Evolutionary conservation across 768 basidiomycete species (phyloP).

Genomic region (Leccinum aurantiacum): DNA sequence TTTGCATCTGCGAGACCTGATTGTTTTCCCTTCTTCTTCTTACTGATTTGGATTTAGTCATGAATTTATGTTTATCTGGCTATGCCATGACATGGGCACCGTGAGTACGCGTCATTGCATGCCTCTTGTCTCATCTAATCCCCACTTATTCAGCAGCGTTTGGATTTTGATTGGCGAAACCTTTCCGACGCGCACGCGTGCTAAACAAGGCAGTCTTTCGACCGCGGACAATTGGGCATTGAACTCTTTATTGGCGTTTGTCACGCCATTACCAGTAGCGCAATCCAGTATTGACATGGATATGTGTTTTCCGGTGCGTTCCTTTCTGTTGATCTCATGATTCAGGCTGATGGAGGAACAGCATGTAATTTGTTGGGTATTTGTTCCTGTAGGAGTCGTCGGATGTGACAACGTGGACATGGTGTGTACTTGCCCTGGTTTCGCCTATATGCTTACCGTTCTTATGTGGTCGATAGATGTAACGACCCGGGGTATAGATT

Average conservation of each 20-base stretch:
- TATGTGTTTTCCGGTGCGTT: conserved; percentile 64
- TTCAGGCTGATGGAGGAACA: conserved; percentile 7
- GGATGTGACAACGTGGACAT: too few species aligned
- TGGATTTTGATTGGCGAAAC: conserved; percentile 81
- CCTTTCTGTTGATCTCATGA: too few species aligned
- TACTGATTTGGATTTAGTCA: conserved; percentile 34
- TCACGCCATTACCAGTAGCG: conserved; percentile 65
- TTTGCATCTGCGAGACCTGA: too few species aligned
- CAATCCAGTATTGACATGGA: conserved; percentile 63
- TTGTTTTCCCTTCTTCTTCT: too few species aligned
- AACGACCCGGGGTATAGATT: too few species aligned
- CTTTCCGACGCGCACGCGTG: conserved; percentile 69
- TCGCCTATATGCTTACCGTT: too few species aligned
- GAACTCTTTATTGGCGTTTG: conserved; percentile 75
- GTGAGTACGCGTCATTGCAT: conserved; percentile 21
- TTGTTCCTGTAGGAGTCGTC: too few species aligned
- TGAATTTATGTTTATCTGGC: conserved; percentile 66
- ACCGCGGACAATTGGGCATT: conserved; percentile 68
- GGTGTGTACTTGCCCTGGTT: too few species aligned
- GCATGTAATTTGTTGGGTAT: too few species aligned
- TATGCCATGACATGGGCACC: conserved; percentile 52
- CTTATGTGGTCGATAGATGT: too few species aligned
- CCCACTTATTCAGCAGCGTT: conserved; percentile 42
- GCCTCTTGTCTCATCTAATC: not conserved
- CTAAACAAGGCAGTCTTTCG: conserved; percentile 67